phyloP scores from a whole-genome alignment of 2,329 filamentous ascomycete species.

The Dactylellina sp. region DNA sequence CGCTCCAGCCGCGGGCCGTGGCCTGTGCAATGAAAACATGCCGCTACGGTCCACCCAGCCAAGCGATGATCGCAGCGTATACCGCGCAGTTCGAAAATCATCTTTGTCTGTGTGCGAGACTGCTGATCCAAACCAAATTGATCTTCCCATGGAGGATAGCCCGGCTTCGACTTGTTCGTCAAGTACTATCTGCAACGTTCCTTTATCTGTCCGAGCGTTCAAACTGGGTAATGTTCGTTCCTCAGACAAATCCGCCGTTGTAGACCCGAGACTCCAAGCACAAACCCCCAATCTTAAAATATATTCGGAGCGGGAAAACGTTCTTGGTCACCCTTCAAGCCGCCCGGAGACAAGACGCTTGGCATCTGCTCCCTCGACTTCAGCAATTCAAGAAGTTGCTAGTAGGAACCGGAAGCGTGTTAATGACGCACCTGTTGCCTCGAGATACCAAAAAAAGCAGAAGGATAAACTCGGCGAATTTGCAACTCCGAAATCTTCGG shows the following conservation, averaged over 20 bases:
- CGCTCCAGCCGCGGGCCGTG: conserved; percentile 21
- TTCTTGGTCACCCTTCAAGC: conserved; percentile 9
- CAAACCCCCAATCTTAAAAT: conserved; percentile 1
- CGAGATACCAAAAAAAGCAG: conserved; percentile 47
- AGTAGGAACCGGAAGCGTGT: conserved; percentile 48
- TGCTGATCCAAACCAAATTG: conserved; percentile 29
- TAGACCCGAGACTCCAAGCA: conserved; percentile 17
- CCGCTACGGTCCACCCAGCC: conserved; percentile 6
- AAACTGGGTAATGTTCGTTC: conserved; percentile 24
- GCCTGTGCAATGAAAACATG: conserved; percentile 45
- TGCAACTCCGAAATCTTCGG: conserved; percentile 30
- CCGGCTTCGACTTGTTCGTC: conserved; percentile 25
- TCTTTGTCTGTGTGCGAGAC: conserved; percentile 50
- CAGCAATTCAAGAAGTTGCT: conserved; percentile 6
- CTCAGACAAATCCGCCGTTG: conserved; percentile 24
- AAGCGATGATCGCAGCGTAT: conserved; percentile 21
- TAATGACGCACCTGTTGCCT: conserved; percentile 47
- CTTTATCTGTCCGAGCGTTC: conserved; percentile 20
- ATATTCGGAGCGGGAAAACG: conserved; percentile 16
- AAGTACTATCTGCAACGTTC: conserved; percentile 11
- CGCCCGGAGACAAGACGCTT: conserved; percentile 20
- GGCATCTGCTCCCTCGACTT: conserved; percentile 4
- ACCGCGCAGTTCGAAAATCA: conserved; percentile 38
- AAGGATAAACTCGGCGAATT: conserved; percentile 48
- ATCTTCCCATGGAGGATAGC: conserved; percentile 25